Percentiles rank a stretch among this genome's conserved stretches.
These are phyloP conservation scores for Sindora glabra DNA, from an alignment of 306 rosid species.

Conservation along the genomic window DNA sequence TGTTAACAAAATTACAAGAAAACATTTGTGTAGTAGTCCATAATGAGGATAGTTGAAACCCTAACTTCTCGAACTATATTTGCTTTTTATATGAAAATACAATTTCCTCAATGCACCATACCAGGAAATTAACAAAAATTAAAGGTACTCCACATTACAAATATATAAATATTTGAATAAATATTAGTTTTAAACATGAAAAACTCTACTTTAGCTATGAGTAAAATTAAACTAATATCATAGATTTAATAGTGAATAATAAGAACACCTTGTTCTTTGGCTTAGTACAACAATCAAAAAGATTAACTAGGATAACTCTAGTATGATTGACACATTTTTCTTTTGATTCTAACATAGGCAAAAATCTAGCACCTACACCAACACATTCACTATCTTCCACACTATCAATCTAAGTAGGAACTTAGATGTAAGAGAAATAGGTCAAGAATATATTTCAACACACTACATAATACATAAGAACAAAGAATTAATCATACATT, in stretches of 20 bases:
- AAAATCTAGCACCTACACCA: conserved; percentile 96
- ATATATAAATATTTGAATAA: conserved; percentile 16
- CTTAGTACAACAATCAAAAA: conserved; percentile 77
- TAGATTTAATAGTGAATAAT: conserved; percentile 1
- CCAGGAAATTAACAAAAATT: conserved; percentile 65
- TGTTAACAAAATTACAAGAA: conserved; percentile 20
- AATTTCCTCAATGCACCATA: conserved; percentile 83
- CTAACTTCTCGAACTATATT: conserved; percentile 69
- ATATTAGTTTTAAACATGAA: conserved; percentile 8
- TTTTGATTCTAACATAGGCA: conserved; percentile 78
- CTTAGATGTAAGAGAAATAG: conserved; percentile 69
- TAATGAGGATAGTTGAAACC: conserved; percentile 88
- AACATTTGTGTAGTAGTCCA: conserved; percentile 70
- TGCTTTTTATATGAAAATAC: conserved; percentile 95
- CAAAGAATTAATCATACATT: no score
- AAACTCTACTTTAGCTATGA: conserved; percentile 11
- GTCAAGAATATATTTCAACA: no score
- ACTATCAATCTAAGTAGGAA: conserved; percentile 69
- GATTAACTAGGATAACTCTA: conserved; percentile 81
- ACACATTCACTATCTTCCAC: conserved; percentile 59
- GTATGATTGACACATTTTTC: conserved; percentile 78
- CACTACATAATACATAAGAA: no score
- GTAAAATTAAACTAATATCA: neutral
- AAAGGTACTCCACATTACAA: conserved; percentile 44
- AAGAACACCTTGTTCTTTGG: conserved; percentile 56